Evolutionary conservation across 73 alveolate genomes (phyloP).

Genomic region (Paraurostyla sp.): DNA sequence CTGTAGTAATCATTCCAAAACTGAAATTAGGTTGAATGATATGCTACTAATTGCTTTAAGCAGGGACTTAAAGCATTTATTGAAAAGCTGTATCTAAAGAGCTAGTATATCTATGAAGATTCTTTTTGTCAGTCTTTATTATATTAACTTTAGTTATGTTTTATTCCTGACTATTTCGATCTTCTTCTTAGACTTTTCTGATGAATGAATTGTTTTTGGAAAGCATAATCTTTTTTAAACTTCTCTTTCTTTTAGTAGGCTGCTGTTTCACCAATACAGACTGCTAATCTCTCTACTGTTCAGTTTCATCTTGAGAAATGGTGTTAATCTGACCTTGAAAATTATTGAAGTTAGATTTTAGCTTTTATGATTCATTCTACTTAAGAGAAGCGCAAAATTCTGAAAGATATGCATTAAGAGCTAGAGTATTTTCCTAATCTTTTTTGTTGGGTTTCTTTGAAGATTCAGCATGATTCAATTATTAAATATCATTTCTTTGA

Average conservation of each 20-base stretch:
- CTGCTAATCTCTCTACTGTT: no score
- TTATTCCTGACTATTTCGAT: not conserved
- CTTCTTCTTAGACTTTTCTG: not conserved
- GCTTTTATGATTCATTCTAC: not conserved
- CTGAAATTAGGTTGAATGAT: no score
- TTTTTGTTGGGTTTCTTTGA: no score
- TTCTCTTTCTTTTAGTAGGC: not conserved
- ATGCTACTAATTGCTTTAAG: not conserved
- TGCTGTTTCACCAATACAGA: no score
- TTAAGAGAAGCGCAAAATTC: not conserved
- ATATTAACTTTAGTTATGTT: not conserved
- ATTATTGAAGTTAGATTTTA: constrained; percentile 3
- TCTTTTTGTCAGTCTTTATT: not conserved
- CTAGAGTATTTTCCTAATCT: no score
- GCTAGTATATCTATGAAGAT: constrained; percentile 22
- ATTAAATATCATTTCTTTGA: not conserved
- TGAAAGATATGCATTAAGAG: no score
- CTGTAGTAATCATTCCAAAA: not conserved
- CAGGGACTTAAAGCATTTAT: not conserved
- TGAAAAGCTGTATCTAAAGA: not conserved
- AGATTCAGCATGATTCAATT: no score
- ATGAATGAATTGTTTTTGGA: not conserved
- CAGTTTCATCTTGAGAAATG: no score
- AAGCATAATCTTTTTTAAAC: not conserved
- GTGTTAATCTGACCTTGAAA: not conserved